These are phyloP conservation scores for Fomitiporia mediterranea DNA, from an alignment of 1,284 basidiomycete genomes.

Conservation along the genomic window DNA sequence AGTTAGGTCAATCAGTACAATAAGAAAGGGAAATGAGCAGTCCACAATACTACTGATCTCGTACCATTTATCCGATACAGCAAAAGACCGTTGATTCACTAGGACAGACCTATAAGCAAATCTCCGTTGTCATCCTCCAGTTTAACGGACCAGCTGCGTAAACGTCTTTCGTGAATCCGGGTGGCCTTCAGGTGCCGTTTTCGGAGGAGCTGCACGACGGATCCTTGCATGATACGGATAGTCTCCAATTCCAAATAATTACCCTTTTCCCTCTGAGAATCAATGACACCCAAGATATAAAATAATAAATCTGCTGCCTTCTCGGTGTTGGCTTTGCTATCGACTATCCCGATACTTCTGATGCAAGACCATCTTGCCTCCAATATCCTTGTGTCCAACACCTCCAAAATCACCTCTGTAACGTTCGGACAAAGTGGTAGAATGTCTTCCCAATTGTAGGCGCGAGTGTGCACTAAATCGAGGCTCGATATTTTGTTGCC, in stretches of 20 bases:
- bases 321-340: neutral
- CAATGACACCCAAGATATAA: neutral
- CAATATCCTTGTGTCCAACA: neutral
- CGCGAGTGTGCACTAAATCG: neutral
- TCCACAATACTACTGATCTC: too few relatives aligned
- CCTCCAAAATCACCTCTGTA: neutral
- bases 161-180: neutral
- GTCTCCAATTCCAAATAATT: neutral
- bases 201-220: neutral
- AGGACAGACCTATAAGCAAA: neutral
- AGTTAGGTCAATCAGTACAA: too few relatives aligned
- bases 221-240: neutral
- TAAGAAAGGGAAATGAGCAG: too few relatives aligned
- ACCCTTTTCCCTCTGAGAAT: neutral
- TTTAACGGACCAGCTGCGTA: slow-evolving; percentile 1
- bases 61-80: too few relatives aligned
- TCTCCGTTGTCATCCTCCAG: neutral
- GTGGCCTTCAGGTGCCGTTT: neutral
- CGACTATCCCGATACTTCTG: neutral
- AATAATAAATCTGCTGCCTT: neutral
- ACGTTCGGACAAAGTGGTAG: slow-evolving; percentile 3
- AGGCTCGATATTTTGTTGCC: neutral
- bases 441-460: too few relatives aligned
- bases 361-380: neutral
- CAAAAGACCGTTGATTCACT: too few relatives aligned